Conservation (phyloP, 306 rosid genomes). For the Spatholobus suberectus region DNA sequence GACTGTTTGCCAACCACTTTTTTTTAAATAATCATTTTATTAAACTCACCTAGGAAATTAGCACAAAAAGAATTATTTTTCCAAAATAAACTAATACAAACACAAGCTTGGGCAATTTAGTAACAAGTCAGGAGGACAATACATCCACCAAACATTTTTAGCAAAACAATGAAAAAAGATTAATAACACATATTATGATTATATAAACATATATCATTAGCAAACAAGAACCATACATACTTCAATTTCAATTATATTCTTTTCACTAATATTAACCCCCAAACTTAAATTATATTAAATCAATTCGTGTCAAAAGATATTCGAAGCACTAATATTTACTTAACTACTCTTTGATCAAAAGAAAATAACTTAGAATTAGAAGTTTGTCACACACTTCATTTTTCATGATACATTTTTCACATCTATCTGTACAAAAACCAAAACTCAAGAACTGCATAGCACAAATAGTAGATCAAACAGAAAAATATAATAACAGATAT, state of each 20-base stretch:
- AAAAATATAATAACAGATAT: not conserved
- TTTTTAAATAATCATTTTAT: not conserved
- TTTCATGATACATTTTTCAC: conserved; percentile 5
- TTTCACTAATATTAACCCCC: conserved; percentile 20
- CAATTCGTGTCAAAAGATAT: conserved; percentile 6
- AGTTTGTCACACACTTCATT: conserved; percentile 1
- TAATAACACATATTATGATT: not conserved
- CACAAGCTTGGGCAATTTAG: conserved; percentile 14
- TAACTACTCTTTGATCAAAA: not conserved
- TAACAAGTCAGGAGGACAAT: conserved; percentile 24
- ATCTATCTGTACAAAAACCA: conserved; percentile 6
- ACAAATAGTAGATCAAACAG: conserved; percentile 13
- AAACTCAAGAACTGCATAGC: conserved; percentile 15
- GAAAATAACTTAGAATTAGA: conserved; percentile 24
- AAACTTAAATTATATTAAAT: conserved; percentile 13
- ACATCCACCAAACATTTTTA: conserved; percentile 6
- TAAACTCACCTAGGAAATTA: not conserved
- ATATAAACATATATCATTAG: not conserved
- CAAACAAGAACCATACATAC: not conserved
- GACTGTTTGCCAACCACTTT: not conserved
- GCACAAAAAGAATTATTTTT: not conserved
- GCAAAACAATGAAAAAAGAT: not conserved
- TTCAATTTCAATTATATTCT: conserved; percentile 16
- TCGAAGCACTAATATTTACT: not conserved
- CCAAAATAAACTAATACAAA: not conserved